Conservation (phyloP, 352 stramenopile genomes). For the Pythium monospermum region DNA sequence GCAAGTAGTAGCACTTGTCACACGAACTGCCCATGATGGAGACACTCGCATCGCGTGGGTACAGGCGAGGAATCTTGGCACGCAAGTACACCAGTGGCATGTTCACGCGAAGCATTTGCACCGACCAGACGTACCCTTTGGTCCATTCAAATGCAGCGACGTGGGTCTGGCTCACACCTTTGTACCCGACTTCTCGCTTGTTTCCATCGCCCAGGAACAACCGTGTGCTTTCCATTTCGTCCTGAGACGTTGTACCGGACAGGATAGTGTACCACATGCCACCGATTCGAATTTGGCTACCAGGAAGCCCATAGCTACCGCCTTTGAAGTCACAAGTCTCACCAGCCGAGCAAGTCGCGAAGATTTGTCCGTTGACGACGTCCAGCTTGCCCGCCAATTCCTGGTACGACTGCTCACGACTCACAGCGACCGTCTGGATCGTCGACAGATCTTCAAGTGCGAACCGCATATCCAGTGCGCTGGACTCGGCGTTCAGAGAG, state of each 20-base stretch:
- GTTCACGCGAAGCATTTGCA: constrained; percentile 44
- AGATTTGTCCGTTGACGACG: constrained; percentile 52
- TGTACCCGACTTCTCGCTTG: constrained; percentile 49
- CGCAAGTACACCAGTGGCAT: constrained; percentile 37
- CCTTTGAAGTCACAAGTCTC: constrained; percentile 49
- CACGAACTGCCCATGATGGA: constrained; percentile 37
- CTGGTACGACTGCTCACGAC: constrained; percentile 40
- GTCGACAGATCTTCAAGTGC: constrained; percentile 56
- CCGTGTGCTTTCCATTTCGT: constrained; percentile 28
- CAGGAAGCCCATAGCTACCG: constrained; percentile 53
- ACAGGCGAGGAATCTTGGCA: constrained; percentile 51
- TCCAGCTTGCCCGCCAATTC: constrained; percentile 45
- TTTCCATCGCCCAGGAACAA: constrained; percentile 66
- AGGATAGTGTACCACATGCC: constrained; percentile 70
- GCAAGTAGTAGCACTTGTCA: constrained; percentile 67
- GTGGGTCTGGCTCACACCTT: constrained; percentile 27
- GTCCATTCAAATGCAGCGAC: constrained; percentile 64
- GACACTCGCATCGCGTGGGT: constrained; percentile 37
- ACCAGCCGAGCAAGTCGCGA: constrained; percentile 41
- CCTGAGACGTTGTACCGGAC: constrained; percentile 31
- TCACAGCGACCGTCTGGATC: constrained; percentile 50
- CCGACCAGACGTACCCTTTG: constrained; percentile 64
- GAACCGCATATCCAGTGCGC: constrained; percentile 53
- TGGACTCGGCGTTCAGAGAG: constrained; percentile 63
- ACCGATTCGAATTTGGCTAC: constrained; percentile 46